A percentile compares a stretch with the other conserved stretches of the same genome.
phyloP scores from a whole-genome alignment of 169 alveolate genomes.

The Eimeria acervulina region DNA sequence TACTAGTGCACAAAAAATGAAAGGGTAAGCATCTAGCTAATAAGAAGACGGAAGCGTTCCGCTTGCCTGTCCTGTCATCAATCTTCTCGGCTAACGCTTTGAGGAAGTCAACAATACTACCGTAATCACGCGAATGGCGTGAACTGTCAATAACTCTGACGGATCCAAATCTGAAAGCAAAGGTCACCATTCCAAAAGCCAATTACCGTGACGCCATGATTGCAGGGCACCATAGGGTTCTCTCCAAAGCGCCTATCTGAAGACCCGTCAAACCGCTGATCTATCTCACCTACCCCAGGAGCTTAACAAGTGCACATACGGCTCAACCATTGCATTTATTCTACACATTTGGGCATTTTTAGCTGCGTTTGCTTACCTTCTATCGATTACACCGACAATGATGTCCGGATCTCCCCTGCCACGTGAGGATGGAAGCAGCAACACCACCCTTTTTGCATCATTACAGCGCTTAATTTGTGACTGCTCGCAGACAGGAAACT shows the following conservation, averaged over 20 bases:
- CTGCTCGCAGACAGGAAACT: not conserved
- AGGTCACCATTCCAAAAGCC: not conserved
- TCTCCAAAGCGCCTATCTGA: not conserved
- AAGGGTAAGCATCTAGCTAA: not conserved
- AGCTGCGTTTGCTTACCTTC: not conserved
- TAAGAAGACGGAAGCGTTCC: not conserved
- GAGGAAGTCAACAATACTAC: not conserved
- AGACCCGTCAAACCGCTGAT: not conserved
- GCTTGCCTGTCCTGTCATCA: not conserved
- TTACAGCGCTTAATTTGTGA: not conserved
- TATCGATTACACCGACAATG: not conserved
- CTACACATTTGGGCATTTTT: not conserved
- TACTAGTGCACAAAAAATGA: not conserved
- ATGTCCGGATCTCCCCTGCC: too few species aligned
- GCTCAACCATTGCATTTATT: not conserved
- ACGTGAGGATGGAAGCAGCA: too few species aligned
- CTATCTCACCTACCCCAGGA: not conserved
- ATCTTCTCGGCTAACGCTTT: not conserved
- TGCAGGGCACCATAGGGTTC: not conserved
- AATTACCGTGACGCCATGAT: not conserved
- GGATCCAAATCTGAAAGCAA: not conserved
- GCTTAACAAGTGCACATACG: not conserved
- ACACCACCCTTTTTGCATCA: not conserved
- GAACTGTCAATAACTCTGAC: not conserved
- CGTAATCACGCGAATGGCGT: not conserved